phyloP scores from a whole-genome alignment of 495 filamentous ascomycete genomes.

The Chlorociboria aeruginascens region DNA sequence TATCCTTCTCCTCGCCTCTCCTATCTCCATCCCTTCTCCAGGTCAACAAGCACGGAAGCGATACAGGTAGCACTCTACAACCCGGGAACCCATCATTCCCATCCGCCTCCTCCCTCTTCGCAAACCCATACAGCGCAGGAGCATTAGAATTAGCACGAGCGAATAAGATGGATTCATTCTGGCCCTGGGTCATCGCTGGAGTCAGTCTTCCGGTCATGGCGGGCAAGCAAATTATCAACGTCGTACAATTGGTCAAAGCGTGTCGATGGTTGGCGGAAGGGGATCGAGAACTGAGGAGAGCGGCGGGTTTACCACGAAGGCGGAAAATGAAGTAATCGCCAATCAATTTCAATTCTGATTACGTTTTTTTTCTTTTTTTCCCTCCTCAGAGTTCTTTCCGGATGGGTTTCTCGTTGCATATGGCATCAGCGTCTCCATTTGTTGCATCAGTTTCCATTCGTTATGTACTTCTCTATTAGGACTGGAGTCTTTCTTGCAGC shows the following conservation, averaged over 20 bases:
- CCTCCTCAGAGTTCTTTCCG: neutral
- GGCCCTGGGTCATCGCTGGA: constrained; percentile 81
- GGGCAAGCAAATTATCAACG: constrained; percentile 86
- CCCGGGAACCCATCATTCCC: constrained; percentile 55
- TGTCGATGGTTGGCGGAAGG: constrained; percentile 87
- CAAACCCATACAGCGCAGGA: constrained; percentile 78
- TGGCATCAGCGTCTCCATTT: neutral
- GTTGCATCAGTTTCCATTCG: neutral
- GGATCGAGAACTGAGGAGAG: constrained; percentile 48
- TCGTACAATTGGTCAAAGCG: constrained; percentile 89
- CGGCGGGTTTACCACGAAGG: constrained; percentile 35
- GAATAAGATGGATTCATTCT: constrained; percentile 76
- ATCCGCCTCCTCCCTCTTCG: constrained; percentile 54
- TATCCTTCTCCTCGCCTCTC: constrained; percentile 84
- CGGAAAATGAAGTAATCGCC: constrained; percentile 18
- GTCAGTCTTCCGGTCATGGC: constrained; percentile 77
- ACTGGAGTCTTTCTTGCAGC: too few species aligned
- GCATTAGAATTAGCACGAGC: constrained; percentile 82
- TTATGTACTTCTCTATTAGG: too few species aligned
- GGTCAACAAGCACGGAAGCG: constrained; percentile 25
- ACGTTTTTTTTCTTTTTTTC: neutral
- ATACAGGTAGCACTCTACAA: constrained; percentile 41
- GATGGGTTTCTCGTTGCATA: neutral
- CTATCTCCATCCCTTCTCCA: constrained; percentile 73
- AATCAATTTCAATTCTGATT: neutral